Percentiles rank a stretch among this genome's conserved stretches.
phyloP scores from a whole-genome alignment of 805 yeast species.

The Ogataea minuta region DNA sequence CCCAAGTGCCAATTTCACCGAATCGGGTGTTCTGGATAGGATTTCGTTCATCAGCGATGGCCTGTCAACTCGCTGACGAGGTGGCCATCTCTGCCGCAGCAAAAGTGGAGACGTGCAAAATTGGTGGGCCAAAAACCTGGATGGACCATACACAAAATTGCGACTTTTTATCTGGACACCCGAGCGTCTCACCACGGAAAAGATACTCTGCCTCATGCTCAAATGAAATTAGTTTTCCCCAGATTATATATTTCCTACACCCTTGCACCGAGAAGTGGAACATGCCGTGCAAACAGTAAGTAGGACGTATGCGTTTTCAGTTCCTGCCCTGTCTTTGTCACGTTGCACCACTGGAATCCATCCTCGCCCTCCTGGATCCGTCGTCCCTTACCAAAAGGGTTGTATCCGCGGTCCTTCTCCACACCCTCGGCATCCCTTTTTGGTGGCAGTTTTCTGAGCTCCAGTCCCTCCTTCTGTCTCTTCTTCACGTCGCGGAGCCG shows the following conservation, averaged over 20 bases:
- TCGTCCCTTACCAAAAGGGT: constrained; percentile 91
- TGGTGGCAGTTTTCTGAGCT: constrained; percentile 41
- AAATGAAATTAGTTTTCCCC: neutral
- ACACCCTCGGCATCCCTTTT: constrained; percentile 24
- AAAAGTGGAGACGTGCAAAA: no score
- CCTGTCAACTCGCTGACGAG: constrained; percentile 20
- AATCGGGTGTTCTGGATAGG: constrained; percentile 30
- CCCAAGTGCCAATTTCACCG: constrained; percentile 27
- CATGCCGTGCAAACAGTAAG: constrained; percentile 76
- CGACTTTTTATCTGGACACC: no score
- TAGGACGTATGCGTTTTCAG: constrained; percentile 93
- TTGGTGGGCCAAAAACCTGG: no score
- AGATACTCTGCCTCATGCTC: no score
- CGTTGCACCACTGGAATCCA: constrained; percentile 74
- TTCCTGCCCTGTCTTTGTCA: constrained; percentile 81
- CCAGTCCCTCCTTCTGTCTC: constrained; percentile 66
- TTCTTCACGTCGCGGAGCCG: constrained; percentile 77
- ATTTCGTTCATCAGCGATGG: constrained; percentile 19
- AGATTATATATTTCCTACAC: constrained; percentile 3
- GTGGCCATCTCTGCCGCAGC: constrained; percentile 19
- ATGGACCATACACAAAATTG: no score
- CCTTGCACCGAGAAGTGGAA: constrained; percentile 19
- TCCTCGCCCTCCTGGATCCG: constrained; percentile 87
- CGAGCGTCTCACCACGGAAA: no score
- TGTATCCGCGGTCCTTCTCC: constrained; percentile 52